phyloP scores from a whole-genome alignment of 2,329 filamentous ascomycete species.

The Monascus ruber region DNA sequence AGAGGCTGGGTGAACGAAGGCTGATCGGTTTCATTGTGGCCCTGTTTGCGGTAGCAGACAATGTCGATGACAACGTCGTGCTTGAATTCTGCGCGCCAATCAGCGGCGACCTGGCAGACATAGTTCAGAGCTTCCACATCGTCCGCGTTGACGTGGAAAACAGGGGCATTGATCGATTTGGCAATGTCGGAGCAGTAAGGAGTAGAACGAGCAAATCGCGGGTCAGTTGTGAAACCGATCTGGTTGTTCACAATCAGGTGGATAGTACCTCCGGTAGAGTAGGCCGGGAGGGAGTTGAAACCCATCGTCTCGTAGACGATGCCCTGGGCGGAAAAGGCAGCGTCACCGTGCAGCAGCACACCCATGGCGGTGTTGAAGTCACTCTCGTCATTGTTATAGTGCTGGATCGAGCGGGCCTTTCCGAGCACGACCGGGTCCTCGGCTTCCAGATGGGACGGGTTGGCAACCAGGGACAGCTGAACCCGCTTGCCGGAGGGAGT shows the following conservation, averaged over 20 bases:
- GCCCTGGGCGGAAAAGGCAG: slow-evolving; percentile 91
- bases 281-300: slow-evolving; percentile 89
- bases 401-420: slow-evolving; percentile 94
- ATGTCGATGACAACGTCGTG: slow-evolving; percentile 96
- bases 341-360: slow-evolving; percentile 91
- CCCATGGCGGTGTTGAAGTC: slow-evolving; percentile 85
- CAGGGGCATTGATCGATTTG: slow-evolving; percentile 94
- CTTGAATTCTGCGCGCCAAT: slow-evolving; percentile 98
- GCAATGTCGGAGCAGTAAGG: slow-evolving; percentile 99
- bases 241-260: slow-evolving; percentile 99
- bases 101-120: slow-evolving; percentile 89
- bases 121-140: slow-evolving; percentile 98
- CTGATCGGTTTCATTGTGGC: slow-evolving; percentile 99
- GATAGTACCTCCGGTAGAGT: slow-evolving; percentile 94
- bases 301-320: slow-evolving; percentile 98
- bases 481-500: slow-evolving; percentile 97
- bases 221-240: slow-evolving; percentile 98
- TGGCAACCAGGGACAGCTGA: slow-evolving; percentile 96
- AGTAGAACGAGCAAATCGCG: slow-evolving; percentile 91
- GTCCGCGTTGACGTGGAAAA: slow-evolving; percentile 98
- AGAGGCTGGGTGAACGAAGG: slow-evolving; percentile 98
- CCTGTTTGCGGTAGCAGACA: slow-evolving; percentile 97
- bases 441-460: slow-evolving; percentile 94
- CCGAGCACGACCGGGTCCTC: slow-evolving; percentile 96
- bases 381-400: slow-evolving; percentile 96